A percentile compares a stretch with the other conserved stretches of the same genome.
Evolutionary conservation across 2,329 filamentous ascomycete species (phyloP).

Genomic region (Arthrocladium fulminans): DNA sequence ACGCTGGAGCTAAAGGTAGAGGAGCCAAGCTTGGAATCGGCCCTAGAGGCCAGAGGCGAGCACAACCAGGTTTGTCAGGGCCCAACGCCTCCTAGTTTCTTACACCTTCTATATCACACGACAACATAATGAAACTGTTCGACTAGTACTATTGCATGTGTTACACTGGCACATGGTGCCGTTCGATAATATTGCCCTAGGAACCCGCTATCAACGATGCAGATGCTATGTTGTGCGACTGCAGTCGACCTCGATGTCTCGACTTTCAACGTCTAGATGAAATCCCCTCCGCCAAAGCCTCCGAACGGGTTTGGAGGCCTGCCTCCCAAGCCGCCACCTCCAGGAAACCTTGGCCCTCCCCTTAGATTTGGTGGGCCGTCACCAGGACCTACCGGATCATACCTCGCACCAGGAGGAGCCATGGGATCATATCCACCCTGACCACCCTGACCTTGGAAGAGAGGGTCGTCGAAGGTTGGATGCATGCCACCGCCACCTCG

Average conservation of each 20-base stretch:
- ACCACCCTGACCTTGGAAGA: slow-evolving; percentile 58
- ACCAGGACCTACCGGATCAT: slow-evolving; percentile 75
- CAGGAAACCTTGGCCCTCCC: slow-evolving; percentile 37
- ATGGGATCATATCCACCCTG: slow-evolving; percentile 55
- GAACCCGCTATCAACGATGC: not conserved
- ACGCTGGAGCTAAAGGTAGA: not conserved
- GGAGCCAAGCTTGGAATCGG: too few species aligned
- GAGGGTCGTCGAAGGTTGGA: slow-evolving; percentile 83
- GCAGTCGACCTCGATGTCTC: not conserved
- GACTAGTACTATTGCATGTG: not conserved
- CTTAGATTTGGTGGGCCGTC: slow-evolving; percentile 44
- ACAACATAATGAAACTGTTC: not conserved
- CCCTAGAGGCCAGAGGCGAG: too few species aligned
- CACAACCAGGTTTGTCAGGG: not conserved
- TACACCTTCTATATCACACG: not conserved
- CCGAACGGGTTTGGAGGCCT: too few species aligned
- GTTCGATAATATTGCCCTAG: not conserved
- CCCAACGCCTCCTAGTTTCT: not conserved
- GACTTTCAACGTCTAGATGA: slow-evolving; percentile 32
- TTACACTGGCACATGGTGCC: too few species aligned
- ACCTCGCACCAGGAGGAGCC: slow-evolving; percentile 79
- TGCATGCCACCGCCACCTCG: slow-evolving; percentile 77
- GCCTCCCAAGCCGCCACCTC: slow-evolving; percentile 38
- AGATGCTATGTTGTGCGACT: not conserved
- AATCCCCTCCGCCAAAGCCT: slow-evolving; percentile 52